phyloP scores from a whole-genome alignment of 75 land plant species.

The Pinus taeda region DNA sequence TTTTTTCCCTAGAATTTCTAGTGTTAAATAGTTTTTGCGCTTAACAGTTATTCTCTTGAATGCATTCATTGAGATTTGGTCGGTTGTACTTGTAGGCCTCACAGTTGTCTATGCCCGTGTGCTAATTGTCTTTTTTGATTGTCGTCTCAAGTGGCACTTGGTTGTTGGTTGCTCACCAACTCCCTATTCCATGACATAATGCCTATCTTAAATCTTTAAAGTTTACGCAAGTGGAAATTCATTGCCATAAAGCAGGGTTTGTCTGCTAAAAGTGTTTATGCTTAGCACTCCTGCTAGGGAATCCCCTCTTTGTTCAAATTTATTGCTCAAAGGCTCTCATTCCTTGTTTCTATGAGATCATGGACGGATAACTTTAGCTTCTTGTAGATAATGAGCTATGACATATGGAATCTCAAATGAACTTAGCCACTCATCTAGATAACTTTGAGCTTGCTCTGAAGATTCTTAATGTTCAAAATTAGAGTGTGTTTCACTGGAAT shows the following conservation, averaged over 20 bases:
- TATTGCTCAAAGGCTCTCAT: neutral
- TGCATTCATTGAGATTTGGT: neutral
- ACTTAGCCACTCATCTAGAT: neutral
- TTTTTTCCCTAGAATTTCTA: too few species aligned
- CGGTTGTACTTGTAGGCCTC: neutral
- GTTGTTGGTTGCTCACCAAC: neutral
- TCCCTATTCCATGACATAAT: neutral
- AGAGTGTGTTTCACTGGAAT: neutral
- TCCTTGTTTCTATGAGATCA: neutral
- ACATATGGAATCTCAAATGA: neutral
- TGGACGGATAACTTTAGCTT: neutral
- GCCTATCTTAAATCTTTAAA: neutral
- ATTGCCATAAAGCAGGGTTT: neutral
- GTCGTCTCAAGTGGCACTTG: neutral
- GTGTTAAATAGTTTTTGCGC: neutral
- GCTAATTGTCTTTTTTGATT: neutral
- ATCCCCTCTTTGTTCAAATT: neutral
- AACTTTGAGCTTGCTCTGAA: neutral
- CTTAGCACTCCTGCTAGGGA: neutral
- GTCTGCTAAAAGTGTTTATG: neutral
- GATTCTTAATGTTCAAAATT: neutral
- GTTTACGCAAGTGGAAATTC: neutral
- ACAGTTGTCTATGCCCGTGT: neutral
- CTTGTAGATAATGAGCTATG: neutral
- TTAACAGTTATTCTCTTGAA: neutral